phyloP scores from a whole-genome alignment of 78 protist genomes.

The Emiliania huxleyi region DNA sequence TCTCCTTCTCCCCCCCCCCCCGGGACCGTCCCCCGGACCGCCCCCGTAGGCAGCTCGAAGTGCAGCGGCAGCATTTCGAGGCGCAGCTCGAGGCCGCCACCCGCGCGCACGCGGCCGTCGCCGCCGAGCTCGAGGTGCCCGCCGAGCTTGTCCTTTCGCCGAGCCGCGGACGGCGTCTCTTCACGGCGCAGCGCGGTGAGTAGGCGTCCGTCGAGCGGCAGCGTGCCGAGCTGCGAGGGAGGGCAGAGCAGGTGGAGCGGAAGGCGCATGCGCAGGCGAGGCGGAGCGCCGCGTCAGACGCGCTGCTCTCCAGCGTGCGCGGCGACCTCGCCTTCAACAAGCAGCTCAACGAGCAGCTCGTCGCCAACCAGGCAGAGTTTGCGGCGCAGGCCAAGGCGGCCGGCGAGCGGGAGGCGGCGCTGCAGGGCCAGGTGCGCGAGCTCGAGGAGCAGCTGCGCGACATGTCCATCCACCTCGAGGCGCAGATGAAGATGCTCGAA shows the following conservation, averaged over 20 bases:
- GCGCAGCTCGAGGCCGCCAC: background rate
- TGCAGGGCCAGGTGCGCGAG: background rate
- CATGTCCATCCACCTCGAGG: background rate
- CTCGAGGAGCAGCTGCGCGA: slow-evolving; percentile 29
- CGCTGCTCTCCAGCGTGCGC: background rate
- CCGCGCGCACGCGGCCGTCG: background rate
- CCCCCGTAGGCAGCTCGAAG: no score
- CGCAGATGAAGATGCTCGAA: slow-evolving; percentile 14
- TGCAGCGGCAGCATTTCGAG: background rate
- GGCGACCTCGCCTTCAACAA: background rate
- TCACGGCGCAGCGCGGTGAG: no score
- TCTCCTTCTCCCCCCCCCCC: no score
- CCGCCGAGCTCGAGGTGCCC: background rate
- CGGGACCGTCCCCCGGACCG: no score
- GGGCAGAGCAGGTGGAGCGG: background rate
- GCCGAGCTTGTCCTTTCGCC: no score
- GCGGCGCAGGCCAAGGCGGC: background rate
- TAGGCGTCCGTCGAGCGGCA: background rate
- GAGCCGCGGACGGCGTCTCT: no score
- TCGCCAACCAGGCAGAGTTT: background rate
- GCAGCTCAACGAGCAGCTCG: background rate
- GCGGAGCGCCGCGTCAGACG: background rate
- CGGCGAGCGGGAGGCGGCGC: background rate
- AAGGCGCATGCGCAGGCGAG: background rate
- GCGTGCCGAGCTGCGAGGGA: background rate